A percentile compares a stretch with the other conserved stretches of the same genome.
phyloP scores from a whole-genome alignment of 2,329 filamentous ascomycete species.

The Mycosphaerella sp. region DNA sequence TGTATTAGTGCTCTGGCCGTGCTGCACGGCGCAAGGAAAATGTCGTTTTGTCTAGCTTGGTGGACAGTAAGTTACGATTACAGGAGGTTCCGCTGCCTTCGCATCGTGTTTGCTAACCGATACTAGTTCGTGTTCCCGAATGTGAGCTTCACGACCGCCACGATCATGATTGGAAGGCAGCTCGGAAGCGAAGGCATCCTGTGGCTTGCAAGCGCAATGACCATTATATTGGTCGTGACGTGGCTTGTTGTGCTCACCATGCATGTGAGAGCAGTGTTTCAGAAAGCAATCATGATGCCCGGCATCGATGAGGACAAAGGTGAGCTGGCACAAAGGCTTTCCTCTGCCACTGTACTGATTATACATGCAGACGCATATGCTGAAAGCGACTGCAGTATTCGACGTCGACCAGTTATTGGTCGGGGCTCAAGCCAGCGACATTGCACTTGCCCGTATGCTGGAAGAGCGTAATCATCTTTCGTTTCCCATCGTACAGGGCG shows the following conservation, averaged over 20 bases:
- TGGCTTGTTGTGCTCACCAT: constrained; percentile 49
- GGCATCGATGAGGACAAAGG: constrained; percentile 55
- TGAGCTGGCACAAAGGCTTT: constrained; percentile 12
- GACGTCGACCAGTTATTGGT: no score
- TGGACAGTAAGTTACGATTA: not conserved
- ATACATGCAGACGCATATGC: no score
- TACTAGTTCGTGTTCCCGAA: not conserved
- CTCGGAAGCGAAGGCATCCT: constrained; percentile 49
- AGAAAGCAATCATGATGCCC: constrained; percentile 50
- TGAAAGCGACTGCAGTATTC: no score
- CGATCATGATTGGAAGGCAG: constrained; percentile 49
- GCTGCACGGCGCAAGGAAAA: constrained; percentile 17
- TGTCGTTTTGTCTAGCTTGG: constrained; percentile 31
- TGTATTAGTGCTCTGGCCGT: constrained; percentile 22
- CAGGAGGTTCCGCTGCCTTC: not conserved
- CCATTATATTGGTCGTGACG: constrained; percentile 48
- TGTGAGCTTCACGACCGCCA: constrained; percentile 56
- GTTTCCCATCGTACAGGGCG: no score
- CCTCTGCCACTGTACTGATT: no score
- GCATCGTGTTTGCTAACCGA: not conserved
- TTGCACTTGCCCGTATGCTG: no score
- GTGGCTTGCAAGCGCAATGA: constrained; percentile 52
- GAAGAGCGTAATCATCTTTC: no score
- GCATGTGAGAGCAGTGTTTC: constrained; percentile 48
- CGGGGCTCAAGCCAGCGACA: no score